Conservation (phyloP, 108 stramenopile genomes). For the Discostella stelligeroides region DNA sequence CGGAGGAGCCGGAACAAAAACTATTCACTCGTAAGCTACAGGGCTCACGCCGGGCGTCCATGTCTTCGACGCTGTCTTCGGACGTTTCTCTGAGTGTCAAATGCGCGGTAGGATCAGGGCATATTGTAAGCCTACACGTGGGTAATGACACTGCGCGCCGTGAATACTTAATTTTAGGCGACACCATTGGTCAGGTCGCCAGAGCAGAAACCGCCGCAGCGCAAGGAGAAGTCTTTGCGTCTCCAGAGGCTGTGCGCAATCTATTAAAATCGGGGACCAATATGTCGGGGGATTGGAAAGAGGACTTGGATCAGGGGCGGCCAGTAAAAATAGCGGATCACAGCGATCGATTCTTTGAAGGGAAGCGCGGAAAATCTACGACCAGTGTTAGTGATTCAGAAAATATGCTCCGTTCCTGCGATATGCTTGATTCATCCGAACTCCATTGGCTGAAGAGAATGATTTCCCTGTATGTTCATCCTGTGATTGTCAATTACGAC, state of each 20-base stretch:
- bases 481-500: constrained; percentile 72
- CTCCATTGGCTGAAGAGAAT: constrained; percentile 47
- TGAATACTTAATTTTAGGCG: constrained; percentile 47
- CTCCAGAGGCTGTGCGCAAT: constrained; percentile 36
- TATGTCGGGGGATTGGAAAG: constrained; percentile 15
- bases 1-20: background rate
- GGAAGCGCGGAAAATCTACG: constrained; percentile 14
- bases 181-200: constrained; percentile 51
- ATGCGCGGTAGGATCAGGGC: constrained; percentile 60
- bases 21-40: background rate
- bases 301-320: constrained; percentile 1
- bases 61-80: background rate
- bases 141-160: constrained; percentile 48
- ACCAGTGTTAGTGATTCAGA: constrained; percentile 24
- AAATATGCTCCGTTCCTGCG: constrained; percentile 22
- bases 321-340: constrained; percentile 32
- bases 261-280: constrained; percentile 15
- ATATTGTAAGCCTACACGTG: constrained; percentile 58
- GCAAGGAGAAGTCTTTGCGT: constrained; percentile 51
- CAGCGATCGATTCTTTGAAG: constrained; percentile 27
- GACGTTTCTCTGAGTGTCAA: constrained; percentile 60
- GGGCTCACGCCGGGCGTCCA: background rate
- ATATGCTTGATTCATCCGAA: constrained; percentile 45
- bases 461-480: constrained; percentile 80
- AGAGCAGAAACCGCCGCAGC: constrained; percentile 44